Percentiles rank a stretch among this genome's conserved stretches.
Evolutionary conservation across 2,329 filamentous ascomycete genomes (phyloP).

Genomic region (Fusarium keratoplasticum): DNA sequence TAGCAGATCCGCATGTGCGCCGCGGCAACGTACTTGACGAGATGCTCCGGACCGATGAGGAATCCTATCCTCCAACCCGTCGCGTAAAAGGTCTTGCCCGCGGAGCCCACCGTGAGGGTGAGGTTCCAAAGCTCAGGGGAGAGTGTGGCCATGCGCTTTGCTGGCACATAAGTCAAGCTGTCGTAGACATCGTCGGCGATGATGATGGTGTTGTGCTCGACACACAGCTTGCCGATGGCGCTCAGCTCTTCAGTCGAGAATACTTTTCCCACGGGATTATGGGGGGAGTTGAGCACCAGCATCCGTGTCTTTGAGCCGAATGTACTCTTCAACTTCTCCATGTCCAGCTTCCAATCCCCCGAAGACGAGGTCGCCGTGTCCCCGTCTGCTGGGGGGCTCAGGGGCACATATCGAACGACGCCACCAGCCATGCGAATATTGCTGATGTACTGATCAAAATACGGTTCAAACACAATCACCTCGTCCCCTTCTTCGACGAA

Average conservation of each 20-base stretch:
- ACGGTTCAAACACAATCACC: constrained; percentile 95
- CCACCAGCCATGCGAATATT: constrained; percentile 98
- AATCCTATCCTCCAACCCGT: constrained; percentile 96
- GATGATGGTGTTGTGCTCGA: constrained; percentile 67
- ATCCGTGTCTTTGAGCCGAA: neutral
- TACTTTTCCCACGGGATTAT: neutral
- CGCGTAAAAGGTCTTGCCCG: constrained; percentile 96
- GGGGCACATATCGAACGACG: constrained; percentile 77
- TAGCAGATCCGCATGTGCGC: constrained; percentile 97
- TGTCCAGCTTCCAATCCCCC: neutral
- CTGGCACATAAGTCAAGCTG: constrained; percentile 90
- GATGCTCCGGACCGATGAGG: constrained; percentile 85
- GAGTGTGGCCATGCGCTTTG: constrained; percentile 88
- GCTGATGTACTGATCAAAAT: constrained; percentile 94
- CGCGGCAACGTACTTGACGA: constrained; percentile 89
- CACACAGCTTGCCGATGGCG: neutral
- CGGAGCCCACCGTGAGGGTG: constrained; percentile 91
- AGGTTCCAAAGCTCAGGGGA: constrained; percentile 87
- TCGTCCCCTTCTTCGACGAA: constrained; percentile 94
- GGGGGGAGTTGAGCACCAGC: neutral
- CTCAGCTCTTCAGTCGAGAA: neutral
- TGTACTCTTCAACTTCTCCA: neutral
- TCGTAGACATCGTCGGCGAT: constrained; percentile 94
- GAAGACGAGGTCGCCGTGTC: neutral
- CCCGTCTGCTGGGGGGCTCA: neutral